phyloP scores from a whole-genome alignment of 805 yeast species.

The Kuraishia borneana region DNA sequence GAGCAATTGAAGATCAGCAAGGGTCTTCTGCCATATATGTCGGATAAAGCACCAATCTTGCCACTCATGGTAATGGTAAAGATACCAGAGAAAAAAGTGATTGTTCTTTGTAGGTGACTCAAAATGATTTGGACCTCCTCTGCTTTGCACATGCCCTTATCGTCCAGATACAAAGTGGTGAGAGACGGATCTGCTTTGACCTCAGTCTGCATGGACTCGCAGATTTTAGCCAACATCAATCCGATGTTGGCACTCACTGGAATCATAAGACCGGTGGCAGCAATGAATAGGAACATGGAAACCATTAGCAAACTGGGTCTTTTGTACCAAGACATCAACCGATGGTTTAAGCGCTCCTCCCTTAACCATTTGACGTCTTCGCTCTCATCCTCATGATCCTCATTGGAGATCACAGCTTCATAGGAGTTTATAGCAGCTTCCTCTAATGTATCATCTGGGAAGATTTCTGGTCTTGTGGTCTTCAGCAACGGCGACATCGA shows the following conservation, averaged over 20 bases:
- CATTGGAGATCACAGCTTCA: constrained; percentile 25
- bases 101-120: constrained; percentile 38
- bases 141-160: constrained; percentile 20
- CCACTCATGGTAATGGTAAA: constrained; percentile 44
- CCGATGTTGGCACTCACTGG: constrained; percentile 25
- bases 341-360: constrained; percentile 35
- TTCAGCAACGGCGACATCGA: too few species aligned
- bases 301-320: constrained; percentile 48
- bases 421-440: constrained; percentile 16
- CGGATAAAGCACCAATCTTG: constrained; percentile 53
- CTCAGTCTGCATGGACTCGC: constrained; percentile 15
- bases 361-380: constrained; percentile 38
- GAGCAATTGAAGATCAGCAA: constrained; percentile 23
- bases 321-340: constrained; percentile 37
- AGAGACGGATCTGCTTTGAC: constrained; percentile 9
- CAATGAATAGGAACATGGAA: constrained; percentile 27
- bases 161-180: background rate
- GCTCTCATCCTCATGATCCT: constrained; percentile 21
- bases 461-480: too few species aligned
- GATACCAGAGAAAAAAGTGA: constrained; percentile 28
- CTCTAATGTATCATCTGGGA: constrained; percentile 6
- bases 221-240: constrained; percentile 27
- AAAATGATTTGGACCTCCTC: constrained; percentile 28
- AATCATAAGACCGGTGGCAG: constrained; percentile 28
- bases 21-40: constrained; percentile 49